These are phyloP conservation scores for Komagataella populi DNA, from an alignment of 805 yeast species.

Conservation along the genomic window DNA sequence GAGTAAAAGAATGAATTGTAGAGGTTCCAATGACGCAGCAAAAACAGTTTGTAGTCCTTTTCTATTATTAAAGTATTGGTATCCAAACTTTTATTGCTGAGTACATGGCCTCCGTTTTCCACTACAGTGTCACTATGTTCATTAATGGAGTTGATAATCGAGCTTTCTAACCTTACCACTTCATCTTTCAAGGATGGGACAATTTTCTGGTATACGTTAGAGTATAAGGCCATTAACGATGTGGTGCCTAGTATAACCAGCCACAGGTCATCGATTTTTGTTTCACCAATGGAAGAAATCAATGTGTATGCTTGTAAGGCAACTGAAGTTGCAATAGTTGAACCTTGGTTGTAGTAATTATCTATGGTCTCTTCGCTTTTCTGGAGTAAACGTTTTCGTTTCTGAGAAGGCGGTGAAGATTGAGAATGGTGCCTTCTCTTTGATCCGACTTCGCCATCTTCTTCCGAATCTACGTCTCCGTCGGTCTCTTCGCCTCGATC, in stretches of 20 bases:
- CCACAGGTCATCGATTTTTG: slow-evolving; percentile 64
- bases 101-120: slow-evolving; percentile 8
- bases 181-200: slow-evolving; percentile 74
- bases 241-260: slow-evolving; percentile 79
- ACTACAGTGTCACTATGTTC: neutral
- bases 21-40: slow-evolving; percentile 85
- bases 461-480: slow-evolving; percentile 16
- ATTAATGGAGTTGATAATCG: slow-evolving; percentile 9
- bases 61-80: slow-evolving; percentile 41
- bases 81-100: slow-evolving; percentile 15
- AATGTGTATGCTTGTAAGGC: slow-evolving; percentile 74
- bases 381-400: slow-evolving; percentile 24
- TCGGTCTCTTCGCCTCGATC: slow-evolving; percentile 18
- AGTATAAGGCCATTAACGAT: slow-evolving; percentile 60
- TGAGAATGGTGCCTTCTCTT: slow-evolving; percentile 17
- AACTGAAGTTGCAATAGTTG: slow-evolving; percentile 59
- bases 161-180: slow-evolving; percentile 54
- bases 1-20: slow-evolving; percentile 87
- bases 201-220: slow-evolving; percentile 58
- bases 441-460: slow-evolving; percentile 13
- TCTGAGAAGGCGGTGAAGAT: slow-evolving; percentile 18
- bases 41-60: slow-evolving; percentile 73
- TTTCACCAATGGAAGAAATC: slow-evolving; percentile 72
- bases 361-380: slow-evolving; percentile 47
- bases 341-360: slow-evolving; percentile 73